Percentiles rank a stretch among this genome's conserved stretches.
Evolutionary conservation across 306 rosid species (phyloP).

Genomic region (Lathyrus sativus): DNA sequence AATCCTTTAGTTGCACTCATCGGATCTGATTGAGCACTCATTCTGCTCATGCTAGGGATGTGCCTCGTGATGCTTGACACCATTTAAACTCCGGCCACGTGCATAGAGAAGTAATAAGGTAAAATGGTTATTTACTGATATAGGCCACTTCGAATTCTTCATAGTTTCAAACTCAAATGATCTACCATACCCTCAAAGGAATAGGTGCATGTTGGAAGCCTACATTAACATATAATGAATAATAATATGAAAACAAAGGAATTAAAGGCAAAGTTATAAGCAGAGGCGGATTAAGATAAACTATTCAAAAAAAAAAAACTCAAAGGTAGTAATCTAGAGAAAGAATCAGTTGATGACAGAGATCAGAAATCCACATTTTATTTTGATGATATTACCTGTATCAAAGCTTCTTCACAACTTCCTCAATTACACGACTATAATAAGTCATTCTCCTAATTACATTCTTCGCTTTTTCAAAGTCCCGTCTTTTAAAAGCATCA

Average conservation of each 20-base stretch:
- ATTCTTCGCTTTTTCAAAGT: slow-evolving; percentile 66
- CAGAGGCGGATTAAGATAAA: too few species aligned
- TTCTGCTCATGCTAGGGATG: slow-evolving; percentile 17
- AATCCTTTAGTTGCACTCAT: not conserved
- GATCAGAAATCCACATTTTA: too few species aligned
- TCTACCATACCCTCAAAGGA: slow-evolving; percentile 25
- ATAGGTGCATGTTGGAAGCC: slow-evolving; percentile 23
- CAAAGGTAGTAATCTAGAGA: too few species aligned
- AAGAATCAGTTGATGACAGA: too few species aligned
- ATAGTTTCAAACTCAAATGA: slow-evolving; percentile 12
- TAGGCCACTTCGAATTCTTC: too few species aligned
- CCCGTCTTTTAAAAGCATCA: slow-evolving; percentile 53
- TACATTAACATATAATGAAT: slow-evolving; percentile 6
- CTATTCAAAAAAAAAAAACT: too few species aligned
- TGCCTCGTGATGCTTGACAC: slow-evolving; percentile 12
- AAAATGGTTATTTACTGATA: slow-evolving; percentile 3
- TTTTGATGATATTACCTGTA: slow-evolving; percentile 40
- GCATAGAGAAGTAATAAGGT: slow-evolving; percentile 14
- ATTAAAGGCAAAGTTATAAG: not conserved
- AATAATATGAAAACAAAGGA: slow-evolving; percentile 11
- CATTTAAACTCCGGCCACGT: slow-evolving; percentile 11
- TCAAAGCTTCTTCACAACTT: slow-evolving; percentile 68
- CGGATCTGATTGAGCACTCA: not conserved
- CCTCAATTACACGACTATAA: slow-evolving; percentile 79
- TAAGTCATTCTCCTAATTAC: slow-evolving; percentile 77